Percentiles rank a stretch among this genome's conserved stretches.
Conservation (phyloP, 495 filamentous ascomycete species). For the Penicillium parvum region DNA sequence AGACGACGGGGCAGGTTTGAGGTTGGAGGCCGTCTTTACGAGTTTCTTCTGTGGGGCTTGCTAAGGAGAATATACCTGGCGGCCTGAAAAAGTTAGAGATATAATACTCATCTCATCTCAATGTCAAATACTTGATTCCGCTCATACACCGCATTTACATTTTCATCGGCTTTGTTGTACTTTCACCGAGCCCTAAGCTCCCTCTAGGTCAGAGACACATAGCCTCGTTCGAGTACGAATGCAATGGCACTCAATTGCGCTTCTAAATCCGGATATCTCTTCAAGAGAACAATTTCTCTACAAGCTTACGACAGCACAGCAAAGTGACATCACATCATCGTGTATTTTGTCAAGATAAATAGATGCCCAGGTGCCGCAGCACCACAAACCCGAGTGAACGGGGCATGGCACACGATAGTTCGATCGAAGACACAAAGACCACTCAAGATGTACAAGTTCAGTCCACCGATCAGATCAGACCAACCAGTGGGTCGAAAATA, state of each 20-base stretch:
- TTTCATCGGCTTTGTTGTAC: too few relatives aligned
- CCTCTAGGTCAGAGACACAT: too few relatives aligned
- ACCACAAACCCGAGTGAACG: constrained; percentile 26
- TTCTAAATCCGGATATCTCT: neutral
- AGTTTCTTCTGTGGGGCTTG: neutral
- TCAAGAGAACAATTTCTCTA: too few relatives aligned
- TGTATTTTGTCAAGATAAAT: constrained; percentile 22
- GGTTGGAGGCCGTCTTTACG: neutral
- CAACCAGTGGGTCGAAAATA: constrained; percentile 1
- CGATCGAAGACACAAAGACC: constrained; percentile 4
- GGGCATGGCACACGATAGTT: constrained; percentile 15
- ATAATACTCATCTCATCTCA: too few relatives aligned
- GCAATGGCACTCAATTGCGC: too few relatives aligned
- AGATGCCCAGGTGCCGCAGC: constrained; percentile 15
- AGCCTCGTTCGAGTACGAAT: too few relatives aligned
- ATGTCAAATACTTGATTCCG: too few relatives aligned
- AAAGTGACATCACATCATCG: constrained; percentile 14
- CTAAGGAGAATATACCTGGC: too few relatives aligned
- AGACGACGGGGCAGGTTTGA: constrained; percentile 13
- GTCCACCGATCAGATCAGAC: constrained; percentile 3
- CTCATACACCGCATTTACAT: neutral
- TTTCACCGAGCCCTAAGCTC: too few relatives aligned
- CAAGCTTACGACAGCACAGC: neutral
- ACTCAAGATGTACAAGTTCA: neutral
- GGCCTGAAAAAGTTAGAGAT: too few relatives aligned